Percentiles rank a stretch among this genome's conserved stretches.
These are phyloP conservation scores for Paramecium octaurelia DNA, from an alignment of 73 alveolate species.

Conservation along the genomic window DNA sequence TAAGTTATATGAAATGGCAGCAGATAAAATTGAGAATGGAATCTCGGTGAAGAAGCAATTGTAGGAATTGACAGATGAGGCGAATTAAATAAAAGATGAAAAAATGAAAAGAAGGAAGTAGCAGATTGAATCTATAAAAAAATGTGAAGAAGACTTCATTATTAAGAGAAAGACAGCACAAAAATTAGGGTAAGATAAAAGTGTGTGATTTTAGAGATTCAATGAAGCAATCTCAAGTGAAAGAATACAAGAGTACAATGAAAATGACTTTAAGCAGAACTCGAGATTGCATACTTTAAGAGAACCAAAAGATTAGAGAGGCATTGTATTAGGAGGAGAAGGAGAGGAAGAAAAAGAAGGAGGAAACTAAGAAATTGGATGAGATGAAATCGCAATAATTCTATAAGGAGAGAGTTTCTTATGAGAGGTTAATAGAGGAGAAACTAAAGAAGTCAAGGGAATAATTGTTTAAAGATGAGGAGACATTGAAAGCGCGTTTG, in stretches of 20 bases:
- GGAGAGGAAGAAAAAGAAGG: background rate
- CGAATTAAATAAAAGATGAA: background rate
- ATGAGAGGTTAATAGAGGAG: background rate
- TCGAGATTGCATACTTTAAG: background rate
- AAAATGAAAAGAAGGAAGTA: background rate
- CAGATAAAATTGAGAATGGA: background rate
- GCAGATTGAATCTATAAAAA: background rate
- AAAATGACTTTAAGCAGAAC: background rate
- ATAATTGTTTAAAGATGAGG: background rate
- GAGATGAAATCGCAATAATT: background rate
- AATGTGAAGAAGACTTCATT: background rate
- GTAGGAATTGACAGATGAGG: slow-evolving; percentile 6
- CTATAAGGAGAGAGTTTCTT: slow-evolving; percentile 1
- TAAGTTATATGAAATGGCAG: slow-evolving; percentile 42
- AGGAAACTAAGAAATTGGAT: background rate
- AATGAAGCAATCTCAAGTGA: background rate
- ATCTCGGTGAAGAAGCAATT: background rate
- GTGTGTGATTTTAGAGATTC: background rate
- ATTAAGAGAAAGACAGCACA: background rate
- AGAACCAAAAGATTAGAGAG: background rate
- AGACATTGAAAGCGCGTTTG: background rate
- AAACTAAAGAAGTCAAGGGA: background rate
- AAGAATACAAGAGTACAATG: slow-evolving; percentile 18
- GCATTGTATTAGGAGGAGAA: background rate
- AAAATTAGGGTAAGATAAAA: background rate